phyloP scores from a whole-genome alignment of 352 stramenopile species.

The Phytopythium boreale region DNA sequence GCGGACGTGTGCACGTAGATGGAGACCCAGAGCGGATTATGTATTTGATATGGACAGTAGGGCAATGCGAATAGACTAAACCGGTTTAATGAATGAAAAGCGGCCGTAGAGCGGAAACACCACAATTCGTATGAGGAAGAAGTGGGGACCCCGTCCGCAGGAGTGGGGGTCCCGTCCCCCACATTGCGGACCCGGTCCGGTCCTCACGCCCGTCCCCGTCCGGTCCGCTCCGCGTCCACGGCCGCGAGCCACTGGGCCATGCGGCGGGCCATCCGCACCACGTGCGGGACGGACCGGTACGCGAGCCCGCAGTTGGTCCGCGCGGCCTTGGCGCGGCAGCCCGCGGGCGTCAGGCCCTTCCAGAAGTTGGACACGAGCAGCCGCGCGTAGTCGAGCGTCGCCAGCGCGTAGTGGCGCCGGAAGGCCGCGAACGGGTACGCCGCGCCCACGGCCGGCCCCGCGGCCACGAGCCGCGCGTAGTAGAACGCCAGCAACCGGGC shows the following conservation, averaged over 20 bases:
- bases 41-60: no score
- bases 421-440: constrained; percentile 52
- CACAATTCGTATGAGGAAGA: no score
- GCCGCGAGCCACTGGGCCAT: constrained; percentile 32
- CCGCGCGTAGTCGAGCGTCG: constrained; percentile 61
- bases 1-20: no score
- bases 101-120: no score
- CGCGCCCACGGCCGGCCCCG: background rate
- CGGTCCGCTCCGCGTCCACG: constrained; percentile 30
- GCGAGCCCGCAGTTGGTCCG: constrained; percentile 70
- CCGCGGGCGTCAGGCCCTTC: constrained; percentile 43
- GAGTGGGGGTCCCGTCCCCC: no score
- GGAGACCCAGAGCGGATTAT: no score
- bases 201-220: no score
- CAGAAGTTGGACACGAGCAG: constrained; percentile 67
- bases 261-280: constrained; percentile 52
- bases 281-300: constrained; percentile 62
- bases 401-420: constrained; percentile 53
- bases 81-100: no score
- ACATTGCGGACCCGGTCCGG: no score
- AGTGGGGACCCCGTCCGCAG: no score
- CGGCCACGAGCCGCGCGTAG: constrained; percentile 24
- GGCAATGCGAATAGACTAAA: no score
- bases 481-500: constrained; percentile 47
- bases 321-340: constrained; percentile 29